These are phyloP conservation scores for Venturia nashicola DNA, from an alignment of 2,329 filamentous ascomycete genomes.

Conservation along the genomic window DNA sequence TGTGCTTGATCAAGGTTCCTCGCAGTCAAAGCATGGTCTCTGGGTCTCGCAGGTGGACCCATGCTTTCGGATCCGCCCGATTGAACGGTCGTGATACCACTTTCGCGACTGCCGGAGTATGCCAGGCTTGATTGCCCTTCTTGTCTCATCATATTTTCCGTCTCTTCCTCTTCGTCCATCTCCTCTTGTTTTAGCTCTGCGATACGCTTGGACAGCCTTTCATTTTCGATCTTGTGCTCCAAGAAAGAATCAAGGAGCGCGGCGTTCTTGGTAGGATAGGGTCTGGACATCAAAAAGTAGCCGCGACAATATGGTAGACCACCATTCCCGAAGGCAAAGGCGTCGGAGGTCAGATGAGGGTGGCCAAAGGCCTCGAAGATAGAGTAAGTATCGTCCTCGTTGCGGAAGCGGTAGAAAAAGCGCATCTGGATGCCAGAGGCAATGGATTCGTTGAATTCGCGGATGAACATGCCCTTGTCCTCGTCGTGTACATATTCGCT, in stretches of 20 bases:
- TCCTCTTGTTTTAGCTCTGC: conserved; percentile 78
- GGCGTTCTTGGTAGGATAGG: conserved; percentile 81
- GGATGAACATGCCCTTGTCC: conserved; percentile 69
- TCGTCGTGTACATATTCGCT: conserved; percentile 77
- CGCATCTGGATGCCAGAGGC: conserved; percentile 66
- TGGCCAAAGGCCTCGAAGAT: conserved; percentile 92
- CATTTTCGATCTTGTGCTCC: conserved; percentile 94
- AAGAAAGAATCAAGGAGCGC: conserved; percentile 81
- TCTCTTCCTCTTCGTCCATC: conserved; percentile 61
- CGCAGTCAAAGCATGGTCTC: conserved; percentile 48
- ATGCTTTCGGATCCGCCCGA: conserved; percentile 39
- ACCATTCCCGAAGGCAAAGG: conserved; percentile 50
- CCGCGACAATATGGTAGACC: conserved; percentile 56
- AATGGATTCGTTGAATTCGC: conserved; percentile 83
- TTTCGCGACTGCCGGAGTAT: conserved; percentile 25
- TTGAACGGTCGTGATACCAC: conserved; percentile 22
- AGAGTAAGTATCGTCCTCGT: conserved; percentile 58
- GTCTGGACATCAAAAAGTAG: conserved; percentile 85
- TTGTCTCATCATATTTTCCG: conserved; percentile 46
- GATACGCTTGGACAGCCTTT: conserved; percentile 72
- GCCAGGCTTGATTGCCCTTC: conserved; percentile 40
- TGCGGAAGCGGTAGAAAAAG: conserved; percentile 76
- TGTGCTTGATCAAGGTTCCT: conserved; percentile 68
- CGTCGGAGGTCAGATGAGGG: conserved; percentile 67
- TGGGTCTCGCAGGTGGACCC: conserved; percentile 53